phyloP scores from a whole-genome alignment of 345 rosid genomes.

The Pugionium dolabratum region DNA sequence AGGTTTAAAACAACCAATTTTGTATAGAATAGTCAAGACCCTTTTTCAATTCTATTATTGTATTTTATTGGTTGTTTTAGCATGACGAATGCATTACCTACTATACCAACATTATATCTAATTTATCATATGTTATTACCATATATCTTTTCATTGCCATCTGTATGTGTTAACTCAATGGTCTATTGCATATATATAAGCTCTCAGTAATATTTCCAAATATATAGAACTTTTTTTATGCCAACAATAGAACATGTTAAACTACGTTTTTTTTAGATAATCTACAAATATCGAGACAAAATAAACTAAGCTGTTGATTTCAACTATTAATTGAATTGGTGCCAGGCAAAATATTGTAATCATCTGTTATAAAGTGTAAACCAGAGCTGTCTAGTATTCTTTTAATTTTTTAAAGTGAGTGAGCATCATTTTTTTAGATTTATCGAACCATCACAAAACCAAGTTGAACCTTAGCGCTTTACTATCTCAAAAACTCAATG shows the following conservation, averaged over 20 bases:
- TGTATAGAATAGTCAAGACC: constrained; percentile 22
- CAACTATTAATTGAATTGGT: constrained; percentile 7
- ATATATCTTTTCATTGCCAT: neutral
- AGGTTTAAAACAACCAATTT: neutral
- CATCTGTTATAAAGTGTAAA: constrained; percentile 2
- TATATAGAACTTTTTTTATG: too few relatives aligned
- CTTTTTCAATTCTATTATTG: constrained; percentile 18
- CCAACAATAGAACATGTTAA: neutral
- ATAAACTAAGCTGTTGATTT: neutral
- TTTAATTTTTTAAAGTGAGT: constrained; percentile 2
- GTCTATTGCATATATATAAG: constrained; percentile 1
- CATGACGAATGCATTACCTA: constrained; percentile 29
- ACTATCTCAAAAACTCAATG: too few relatives aligned
- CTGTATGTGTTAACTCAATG: constrained; percentile 6
- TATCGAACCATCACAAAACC: constrained; percentile 6
- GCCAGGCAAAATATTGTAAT: neutral
- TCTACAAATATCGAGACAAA: neutral
- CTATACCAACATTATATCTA: constrained; percentile 11
- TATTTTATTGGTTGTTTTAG: constrained; percentile 14
- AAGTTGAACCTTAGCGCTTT: too few relatives aligned
- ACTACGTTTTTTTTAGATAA: neutral
- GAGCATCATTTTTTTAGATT: constrained; percentile 15
- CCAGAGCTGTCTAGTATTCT: neutral
- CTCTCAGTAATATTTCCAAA: neutral
- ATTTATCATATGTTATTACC: neutral